phyloP scores from a whole-genome alignment of 352 stramenopile species.

The Globisporangium radiosum region DNA sequence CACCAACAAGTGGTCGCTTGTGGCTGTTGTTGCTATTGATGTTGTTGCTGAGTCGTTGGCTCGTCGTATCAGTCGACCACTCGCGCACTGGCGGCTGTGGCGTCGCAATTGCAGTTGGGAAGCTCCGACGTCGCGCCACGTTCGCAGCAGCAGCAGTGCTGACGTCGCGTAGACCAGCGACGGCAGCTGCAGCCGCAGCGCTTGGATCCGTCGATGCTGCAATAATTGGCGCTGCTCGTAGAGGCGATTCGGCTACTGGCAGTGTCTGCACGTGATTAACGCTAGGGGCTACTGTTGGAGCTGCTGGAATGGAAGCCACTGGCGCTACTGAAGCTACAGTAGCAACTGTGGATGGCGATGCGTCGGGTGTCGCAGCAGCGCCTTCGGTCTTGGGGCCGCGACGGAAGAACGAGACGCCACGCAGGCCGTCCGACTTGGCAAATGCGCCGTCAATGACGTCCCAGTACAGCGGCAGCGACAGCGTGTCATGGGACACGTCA shows the following conservation, averaged over 20 bases:
- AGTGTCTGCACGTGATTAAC: too few species aligned
- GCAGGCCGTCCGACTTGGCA: not conserved
- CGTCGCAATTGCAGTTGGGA: not conserved
- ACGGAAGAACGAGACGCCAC: conserved; percentile 1
- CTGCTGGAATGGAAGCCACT: too few species aligned
- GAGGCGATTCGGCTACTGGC: not conserved
- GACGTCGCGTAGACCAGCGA: too few species aligned
- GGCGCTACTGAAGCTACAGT: too few species aligned
- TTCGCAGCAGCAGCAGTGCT: too few species aligned
- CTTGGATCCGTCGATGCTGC: not conserved
- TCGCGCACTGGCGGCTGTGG: not conserved
- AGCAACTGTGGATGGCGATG: not conserved
- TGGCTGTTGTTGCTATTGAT: not conserved
- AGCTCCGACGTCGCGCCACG: not conserved
- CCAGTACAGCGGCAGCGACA: conserved; percentile 6
- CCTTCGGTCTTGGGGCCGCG: not conserved
- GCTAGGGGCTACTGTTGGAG: too few species aligned
- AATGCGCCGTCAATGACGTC: conserved; percentile 3
- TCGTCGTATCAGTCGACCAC: not conserved
- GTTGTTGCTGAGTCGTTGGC: too few species aligned
- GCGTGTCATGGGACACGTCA: not conserved
- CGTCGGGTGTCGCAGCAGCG: not conserved
- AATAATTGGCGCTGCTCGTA: not conserved
- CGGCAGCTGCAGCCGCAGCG: too few species aligned
- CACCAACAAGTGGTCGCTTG: not conserved